Base-by-base conservation (phyloP, 805 yeast genomes). In the Candida silvatica region DNA sequence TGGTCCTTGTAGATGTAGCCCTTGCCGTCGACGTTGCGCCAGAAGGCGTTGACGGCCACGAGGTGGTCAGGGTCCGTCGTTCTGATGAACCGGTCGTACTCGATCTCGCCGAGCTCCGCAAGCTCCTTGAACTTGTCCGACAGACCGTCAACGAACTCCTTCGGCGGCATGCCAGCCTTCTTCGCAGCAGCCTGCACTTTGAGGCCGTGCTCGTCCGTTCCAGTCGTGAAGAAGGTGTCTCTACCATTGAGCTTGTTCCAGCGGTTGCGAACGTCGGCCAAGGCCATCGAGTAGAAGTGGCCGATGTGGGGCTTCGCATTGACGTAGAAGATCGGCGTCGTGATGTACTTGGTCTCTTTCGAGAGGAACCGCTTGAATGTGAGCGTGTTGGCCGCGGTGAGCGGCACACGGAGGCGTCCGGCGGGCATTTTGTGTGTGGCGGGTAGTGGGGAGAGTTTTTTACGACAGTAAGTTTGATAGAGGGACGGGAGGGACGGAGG, bases 221-320 rank as follows among this genome's bases (percentile, higher is more conserved):
- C 98, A 0, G 97, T 92, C 5, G 84, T 72, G 49, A 88, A 70
- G 40, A 61, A 70, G 0, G 72, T 57, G 4, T 60, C 51, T 2
- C 69, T 58, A 0, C 57, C 59, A 7, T 58, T 54, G 23, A 80
- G 58, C 14, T 48, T 47, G 25, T 71, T 71, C 95, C 95, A 90
- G 43, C 96, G 65, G 41, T 68, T 71, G 34, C 79, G 65, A 1
- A 79, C 79, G 58, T 92, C 98, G 33, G 88, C 77, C 30, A 92
- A 58, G 1, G 86, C 64, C 83, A 87, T 82, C 4, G 95, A 75
- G 54, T 92, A 87, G 27, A 86, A 64, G 55, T 92, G 98, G 3
- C 98, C 98, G 36, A 92, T 56, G 59, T 92, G 98, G 3, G 98
- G 98, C 34, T 71, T 70, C 7, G 97, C 97, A 64, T 92, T 92